A percentile compares a stretch with the other conserved stretches of the same genome.
Conservation (phyloP, 2,329 filamentous ascomycete genomes). For the Trichoderma sp. region DNA sequence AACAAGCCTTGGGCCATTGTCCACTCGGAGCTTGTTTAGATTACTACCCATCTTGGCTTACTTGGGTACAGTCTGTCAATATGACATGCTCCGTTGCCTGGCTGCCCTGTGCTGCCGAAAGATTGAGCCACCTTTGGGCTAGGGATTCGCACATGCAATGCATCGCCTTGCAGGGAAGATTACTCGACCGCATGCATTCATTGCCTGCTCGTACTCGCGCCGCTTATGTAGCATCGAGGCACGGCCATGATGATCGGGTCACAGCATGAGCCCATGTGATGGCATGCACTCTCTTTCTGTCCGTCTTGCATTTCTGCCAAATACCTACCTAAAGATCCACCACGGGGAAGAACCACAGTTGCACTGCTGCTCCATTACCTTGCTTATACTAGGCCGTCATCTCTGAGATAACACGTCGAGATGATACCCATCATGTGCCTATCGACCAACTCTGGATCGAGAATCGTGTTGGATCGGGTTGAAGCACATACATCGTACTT, state of each 20-base stretch:
- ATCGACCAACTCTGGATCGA: neutral
- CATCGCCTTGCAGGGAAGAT: neutral
- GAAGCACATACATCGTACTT: no score
- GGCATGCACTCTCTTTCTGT: neutral
- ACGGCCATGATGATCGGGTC: neutral
- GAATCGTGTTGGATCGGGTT: neutral
- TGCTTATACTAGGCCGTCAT: neutral
- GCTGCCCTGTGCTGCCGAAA: neutral
- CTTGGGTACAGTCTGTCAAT: neutral
- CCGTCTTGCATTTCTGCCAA: neutral
- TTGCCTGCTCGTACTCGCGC: neutral
- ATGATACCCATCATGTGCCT: neutral
- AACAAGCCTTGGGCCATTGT: neutral
- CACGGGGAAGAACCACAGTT: neutral
- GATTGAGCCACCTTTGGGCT: no score
- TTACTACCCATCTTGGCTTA: neutral
- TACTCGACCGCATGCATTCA: no score
- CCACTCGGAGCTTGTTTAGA: neutral
- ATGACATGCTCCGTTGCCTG: neutral
- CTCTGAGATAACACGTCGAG: neutral
- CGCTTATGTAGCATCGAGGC: neutral
- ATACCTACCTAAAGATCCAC: neutral
- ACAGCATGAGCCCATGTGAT: neutral
- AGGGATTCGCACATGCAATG: neutral
- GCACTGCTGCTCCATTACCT: neutral